phyloP scores from a whole-genome alignment of 2,329 filamentous ascomycete genomes.

The Aureobasidium leucospermi region DNA sequence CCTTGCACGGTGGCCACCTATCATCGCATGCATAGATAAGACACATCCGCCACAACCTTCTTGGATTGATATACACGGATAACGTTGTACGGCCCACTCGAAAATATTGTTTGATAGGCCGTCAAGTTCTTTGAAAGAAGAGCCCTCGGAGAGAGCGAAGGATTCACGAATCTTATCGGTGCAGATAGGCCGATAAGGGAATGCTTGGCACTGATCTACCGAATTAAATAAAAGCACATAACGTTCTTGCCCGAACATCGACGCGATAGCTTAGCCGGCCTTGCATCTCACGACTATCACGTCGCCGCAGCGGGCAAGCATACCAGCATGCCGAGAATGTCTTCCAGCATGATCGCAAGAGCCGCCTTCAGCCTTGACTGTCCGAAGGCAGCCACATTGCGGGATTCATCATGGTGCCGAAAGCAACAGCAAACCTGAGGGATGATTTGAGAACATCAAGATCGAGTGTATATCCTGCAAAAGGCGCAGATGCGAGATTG shows the following conservation, averaged over 20 bases:
- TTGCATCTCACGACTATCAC: background rate
- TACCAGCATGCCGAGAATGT: background rate
- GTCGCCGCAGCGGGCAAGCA: background rate
- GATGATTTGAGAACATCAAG: slow-evolving; percentile 12
- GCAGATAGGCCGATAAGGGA: background rate
- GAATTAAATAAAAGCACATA: background rate
- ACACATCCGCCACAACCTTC: background rate
- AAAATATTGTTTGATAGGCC: background rate
- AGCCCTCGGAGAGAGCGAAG: no score
- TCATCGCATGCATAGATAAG: background rate
- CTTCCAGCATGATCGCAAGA: background rate
- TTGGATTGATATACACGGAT: background rate
- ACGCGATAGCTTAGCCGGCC: background rate
- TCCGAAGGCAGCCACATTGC: background rate
- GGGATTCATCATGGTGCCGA: background rate
- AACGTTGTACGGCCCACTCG: background rate
- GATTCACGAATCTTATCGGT: background rate
- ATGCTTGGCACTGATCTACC: background rate
- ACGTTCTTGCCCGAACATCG: background rate
- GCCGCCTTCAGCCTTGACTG: background rate
- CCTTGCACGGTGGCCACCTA: background rate
- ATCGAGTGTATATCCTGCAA: slow-evolving; percentile 22
- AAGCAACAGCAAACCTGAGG: background rate
- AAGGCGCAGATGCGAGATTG: slow-evolving; percentile 19
- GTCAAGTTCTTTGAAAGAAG: background rate